A percentile compares a stretch with the other conserved stretches of the same genome.
Conservation (phyloP, 2,329 filamentous ascomycete genomes). For the Sporothrix dimorphospora region DNA sequence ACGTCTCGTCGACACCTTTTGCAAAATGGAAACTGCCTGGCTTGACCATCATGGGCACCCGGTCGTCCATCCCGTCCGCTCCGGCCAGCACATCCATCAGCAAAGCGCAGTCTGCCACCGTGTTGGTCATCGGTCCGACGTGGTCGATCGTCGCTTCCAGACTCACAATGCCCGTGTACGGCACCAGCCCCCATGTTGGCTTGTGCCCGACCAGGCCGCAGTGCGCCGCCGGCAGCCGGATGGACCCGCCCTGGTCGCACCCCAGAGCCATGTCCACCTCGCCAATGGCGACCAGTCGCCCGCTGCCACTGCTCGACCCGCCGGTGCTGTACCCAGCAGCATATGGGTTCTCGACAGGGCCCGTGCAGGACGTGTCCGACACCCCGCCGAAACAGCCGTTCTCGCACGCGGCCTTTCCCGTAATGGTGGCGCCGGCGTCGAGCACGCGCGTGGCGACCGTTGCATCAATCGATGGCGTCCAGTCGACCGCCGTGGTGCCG, state of each 20-base stretch:
- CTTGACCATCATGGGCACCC: slow-evolving; percentile 46
- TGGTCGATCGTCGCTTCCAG: slow-evolving; percentile 49
- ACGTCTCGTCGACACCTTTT: slow-evolving; percentile 34
- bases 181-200: slow-evolving; percentile 52
- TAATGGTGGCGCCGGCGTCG: slow-evolving; percentile 69
- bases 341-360: slow-evolving; percentile 70
- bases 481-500: slow-evolving; percentile 42
- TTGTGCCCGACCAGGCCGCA: slow-evolving; percentile 50
- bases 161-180: slow-evolving; percentile 51
- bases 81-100: slow-evolving; percentile 49
- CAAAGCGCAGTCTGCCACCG: slow-evolving; percentile 47
- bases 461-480: slow-evolving; percentile 68
- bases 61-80: slow-evolving; percentile 52
- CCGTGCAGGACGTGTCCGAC: slow-evolving; percentile 71
- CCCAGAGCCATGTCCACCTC: slow-evolving; percentile 51
- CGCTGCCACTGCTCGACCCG: slow-evolving; percentile 74
- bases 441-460: slow-evolving; percentile 39
- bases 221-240: slow-evolving; percentile 58
- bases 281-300: slow-evolving; percentile 47
- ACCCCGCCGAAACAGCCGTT: slow-evolving; percentile 59
- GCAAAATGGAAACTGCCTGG: slow-evolving; percentile 41
- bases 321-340: slow-evolving; percentile 74
- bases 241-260: slow-evolving; percentile 72
- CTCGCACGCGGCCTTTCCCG: slow-evolving; percentile 78
- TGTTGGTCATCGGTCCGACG: slow-evolving; percentile 49